Evolutionary conservation across 2,329 filamentous ascomycete species (phyloP).

Genomic region (Epichloe glyceriae): DNA sequence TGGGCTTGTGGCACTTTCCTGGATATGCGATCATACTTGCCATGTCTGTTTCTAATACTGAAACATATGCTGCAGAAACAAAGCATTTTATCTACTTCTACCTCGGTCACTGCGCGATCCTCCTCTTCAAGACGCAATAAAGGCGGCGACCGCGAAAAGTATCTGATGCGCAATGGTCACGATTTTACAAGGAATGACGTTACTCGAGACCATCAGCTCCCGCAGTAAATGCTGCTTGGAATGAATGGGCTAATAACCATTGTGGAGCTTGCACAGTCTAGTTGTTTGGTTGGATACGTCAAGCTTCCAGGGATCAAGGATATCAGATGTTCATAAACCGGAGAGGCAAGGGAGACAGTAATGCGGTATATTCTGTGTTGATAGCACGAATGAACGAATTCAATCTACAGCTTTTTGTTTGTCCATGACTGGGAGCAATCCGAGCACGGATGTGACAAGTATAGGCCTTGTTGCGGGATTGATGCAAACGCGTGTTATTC

Average conservation of each 20-base stretch:
- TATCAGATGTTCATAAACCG: background rate
- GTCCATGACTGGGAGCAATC: background rate
- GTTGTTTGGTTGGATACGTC: background rate
- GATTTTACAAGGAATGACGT: background rate
- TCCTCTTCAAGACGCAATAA: constrained; percentile 97
- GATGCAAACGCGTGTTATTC: no score
- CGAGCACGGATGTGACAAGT: background rate
- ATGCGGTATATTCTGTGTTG: no score
- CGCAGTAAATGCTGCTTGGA: background rate
- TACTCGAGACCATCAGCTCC: background rate
- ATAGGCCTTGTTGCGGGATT: no score
- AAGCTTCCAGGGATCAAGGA: background rate
- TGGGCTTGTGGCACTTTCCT: no score
- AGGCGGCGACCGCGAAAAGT: background rate
- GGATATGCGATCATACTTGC: background rate
- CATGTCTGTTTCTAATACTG: background rate
- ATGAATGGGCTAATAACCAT: background rate
- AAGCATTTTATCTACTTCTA: constrained; percentile 99
- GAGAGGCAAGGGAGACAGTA: background rate
- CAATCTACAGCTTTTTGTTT: no score
- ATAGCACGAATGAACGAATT: no score
- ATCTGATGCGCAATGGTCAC: background rate
- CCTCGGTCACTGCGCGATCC: constrained; percentile 92
- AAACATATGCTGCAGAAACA: constrained; percentile 51
- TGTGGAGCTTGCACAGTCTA: background rate